Evolutionary conservation across 1,284 basidiomycete genomes (phyloP).

Genomic region (Chalciporus sp.): DNA sequence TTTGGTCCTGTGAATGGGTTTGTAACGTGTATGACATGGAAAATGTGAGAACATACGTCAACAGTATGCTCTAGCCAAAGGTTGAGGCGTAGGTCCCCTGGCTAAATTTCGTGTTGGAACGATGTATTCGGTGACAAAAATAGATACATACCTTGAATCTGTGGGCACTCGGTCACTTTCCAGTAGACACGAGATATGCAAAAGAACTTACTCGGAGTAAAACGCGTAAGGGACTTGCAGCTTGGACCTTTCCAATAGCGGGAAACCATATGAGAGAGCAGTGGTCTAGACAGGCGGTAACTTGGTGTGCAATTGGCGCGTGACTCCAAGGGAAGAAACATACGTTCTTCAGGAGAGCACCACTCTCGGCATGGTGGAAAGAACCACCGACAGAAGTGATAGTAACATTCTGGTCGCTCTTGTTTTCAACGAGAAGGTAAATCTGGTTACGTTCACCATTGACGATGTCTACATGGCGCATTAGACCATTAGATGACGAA

Average conservation of each 20-base stretch:
- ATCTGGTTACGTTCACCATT: slow-evolving; percentile 85
- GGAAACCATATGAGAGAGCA: slow-evolving; percentile 59
- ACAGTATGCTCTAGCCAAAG: slow-evolving; percentile 77
- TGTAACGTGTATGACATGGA: slow-evolving; percentile 5
- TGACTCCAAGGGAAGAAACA: slow-evolving; percentile 30
- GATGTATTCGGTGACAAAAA: not conserved
- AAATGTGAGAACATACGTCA: slow-evolving; percentile 49
- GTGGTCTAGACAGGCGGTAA: slow-evolving; percentile 54
- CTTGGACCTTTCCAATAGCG: slow-evolving; percentile 65
- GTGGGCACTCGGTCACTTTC: slow-evolving; percentile 18
- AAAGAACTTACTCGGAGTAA: slow-evolving; percentile 76
- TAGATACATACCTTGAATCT: slow-evolving; percentile 61
- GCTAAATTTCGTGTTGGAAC: slow-evolving; percentile 41
- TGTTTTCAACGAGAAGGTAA: slow-evolving; percentile 72
- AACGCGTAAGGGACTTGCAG: slow-evolving; percentile 76
- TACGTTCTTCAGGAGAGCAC: slow-evolving; percentile 76
- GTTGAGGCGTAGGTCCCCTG: slow-evolving; percentile 78
- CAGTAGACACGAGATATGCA: not conserved
- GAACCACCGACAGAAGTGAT: slow-evolving; percentile 72
- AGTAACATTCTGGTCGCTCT: slow-evolving; percentile 75
- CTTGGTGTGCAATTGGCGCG: not conserved
- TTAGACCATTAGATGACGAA: slow-evolving; percentile 10
- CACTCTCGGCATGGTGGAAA: slow-evolving; percentile 68
- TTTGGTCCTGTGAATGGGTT: slow-evolving; percentile 44
- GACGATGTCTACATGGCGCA: slow-evolving; percentile 61